Conservation (phyloP, 2,329 filamentous ascomycete species). For the Colletotrichum salicis region DNA sequence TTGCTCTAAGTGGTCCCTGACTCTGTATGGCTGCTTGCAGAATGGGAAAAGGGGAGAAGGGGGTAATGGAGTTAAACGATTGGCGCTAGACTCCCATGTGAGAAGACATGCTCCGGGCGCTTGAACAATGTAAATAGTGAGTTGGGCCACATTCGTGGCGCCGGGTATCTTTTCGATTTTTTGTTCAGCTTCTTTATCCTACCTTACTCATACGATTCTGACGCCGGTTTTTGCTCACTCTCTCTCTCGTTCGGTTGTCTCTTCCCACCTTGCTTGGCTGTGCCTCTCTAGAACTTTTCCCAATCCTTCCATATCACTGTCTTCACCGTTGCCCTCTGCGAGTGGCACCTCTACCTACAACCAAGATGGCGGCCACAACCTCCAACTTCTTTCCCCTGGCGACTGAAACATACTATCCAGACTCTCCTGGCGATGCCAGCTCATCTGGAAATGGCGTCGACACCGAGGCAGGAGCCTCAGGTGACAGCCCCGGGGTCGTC, state of each 20-base stretch:
- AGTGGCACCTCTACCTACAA: conserved; percentile 7
- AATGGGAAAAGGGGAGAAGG: neutral
- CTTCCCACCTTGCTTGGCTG: neutral
- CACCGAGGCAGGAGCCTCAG: conserved; percentile 72
- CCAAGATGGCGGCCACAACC: conserved; percentile 53
- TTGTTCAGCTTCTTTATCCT: conserved; percentile 30
- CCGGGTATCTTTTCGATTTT: conserved; percentile 37
- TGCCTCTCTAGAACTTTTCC: neutral
- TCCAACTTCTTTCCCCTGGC: conserved; percentile 54
- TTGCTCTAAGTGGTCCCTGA: neutral
- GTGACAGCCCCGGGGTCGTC: conserved; percentile 68
- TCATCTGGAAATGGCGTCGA: conserved; percentile 54
- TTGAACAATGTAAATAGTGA: conserved; percentile 33
- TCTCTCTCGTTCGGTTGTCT: neutral
- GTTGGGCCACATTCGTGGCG: conserved; percentile 36
- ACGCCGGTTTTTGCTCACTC: conserved; percentile 13
- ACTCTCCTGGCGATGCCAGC: conserved; percentile 46
- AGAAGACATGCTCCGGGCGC: neutral
- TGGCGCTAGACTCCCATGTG: conserved; percentile 16
- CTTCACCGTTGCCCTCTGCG: conserved; percentile 12
- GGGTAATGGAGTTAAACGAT: neutral
- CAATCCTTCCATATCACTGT: neutral
- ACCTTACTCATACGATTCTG: conserved; percentile 34
- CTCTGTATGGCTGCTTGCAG: conserved; percentile 12
- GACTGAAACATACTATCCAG: conserved; percentile 51